Evolutionary conservation across 2,329 filamentous ascomycete species (phyloP).

Genomic region (Tricladium varicosporioides): DNA sequence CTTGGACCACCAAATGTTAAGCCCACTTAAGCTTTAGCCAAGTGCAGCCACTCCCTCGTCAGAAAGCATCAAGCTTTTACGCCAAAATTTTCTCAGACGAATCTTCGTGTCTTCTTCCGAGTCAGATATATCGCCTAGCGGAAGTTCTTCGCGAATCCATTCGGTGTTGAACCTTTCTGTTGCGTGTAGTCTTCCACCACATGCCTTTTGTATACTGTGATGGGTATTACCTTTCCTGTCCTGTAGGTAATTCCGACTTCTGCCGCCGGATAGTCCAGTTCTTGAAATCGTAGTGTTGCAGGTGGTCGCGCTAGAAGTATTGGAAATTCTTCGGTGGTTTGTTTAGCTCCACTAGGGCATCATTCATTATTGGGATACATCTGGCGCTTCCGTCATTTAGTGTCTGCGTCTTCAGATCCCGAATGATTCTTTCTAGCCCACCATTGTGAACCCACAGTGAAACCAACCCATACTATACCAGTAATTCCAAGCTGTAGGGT

Average conservation of each 20-base stretch:
- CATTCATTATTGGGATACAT: neutral
- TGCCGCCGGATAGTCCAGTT: too few relatives aligned
- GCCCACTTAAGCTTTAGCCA: slow-evolving; percentile 9
- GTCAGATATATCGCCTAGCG: neutral
- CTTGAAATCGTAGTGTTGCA: too few relatives aligned
- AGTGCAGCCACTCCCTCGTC: slow-evolving; percentile 1
- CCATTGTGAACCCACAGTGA: slow-evolving; percentile 23
- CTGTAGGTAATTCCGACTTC: too few relatives aligned
- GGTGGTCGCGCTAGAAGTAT: too few relatives aligned
- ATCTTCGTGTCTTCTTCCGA: slow-evolving; percentile 10
- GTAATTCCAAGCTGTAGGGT: slow-evolving; percentile 27
- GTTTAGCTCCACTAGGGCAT: neutral
- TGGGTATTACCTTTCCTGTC: too few relatives aligned
- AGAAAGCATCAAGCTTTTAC: neutral
- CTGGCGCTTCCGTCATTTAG: neutral
- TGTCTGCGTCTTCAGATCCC: too few relatives aligned
- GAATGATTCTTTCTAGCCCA: slow-evolving; percentile 9
- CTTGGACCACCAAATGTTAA: neutral
- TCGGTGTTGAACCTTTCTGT: too few relatives aligned
- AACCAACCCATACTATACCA: slow-evolving; percentile 29
- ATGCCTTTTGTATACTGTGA: too few relatives aligned
- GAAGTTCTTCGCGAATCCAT: slow-evolving; percentile 2
- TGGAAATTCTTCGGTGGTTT: too few relatives aligned
- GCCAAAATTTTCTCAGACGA: neutral
- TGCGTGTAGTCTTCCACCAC: too few relatives aligned